Base-by-base conservation (phyloP, 768 basidiomycete genomes). In the Suillus discolor region DNA sequence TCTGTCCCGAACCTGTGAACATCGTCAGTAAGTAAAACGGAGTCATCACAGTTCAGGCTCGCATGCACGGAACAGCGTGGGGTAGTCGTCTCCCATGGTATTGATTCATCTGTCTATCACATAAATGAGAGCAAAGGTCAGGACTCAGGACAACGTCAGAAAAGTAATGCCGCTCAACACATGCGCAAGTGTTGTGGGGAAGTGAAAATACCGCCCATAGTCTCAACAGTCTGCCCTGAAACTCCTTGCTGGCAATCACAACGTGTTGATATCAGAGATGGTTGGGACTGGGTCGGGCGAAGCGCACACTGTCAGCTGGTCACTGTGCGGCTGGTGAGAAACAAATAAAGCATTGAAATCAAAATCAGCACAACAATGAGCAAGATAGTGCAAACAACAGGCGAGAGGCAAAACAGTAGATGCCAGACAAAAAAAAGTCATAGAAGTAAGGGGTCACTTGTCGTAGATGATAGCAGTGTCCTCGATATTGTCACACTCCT, bases 1-100 rank as follows among this genome's bases (percentile, higher is more conserved):
- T 98, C 83, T 89, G 86, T 82, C 97, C 96, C 85, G 96, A 98
- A 65, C 93, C 96, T 97, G 53, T 65, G 62, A 62, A 6, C 49
- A 71, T 67, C 63, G 60, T 67, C 61, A 66, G 64, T 42, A 64
- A 42, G 25, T 28, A 2, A 28, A 34, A 45, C 45, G 18, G 39
- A 55, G 31, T n/a, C 55, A 15, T 65, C 42, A 18, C 20, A 64
- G 5, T 59, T 55, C 45, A 12, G 41, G n/a, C 28, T 31, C 45
- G 15, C 51, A 49, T 68, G n/a, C 78, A 94, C 94, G 92, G 83
- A 95, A 89, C 80, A 92, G 78, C 72, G 89, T 92, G 25, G 94
- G 91, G 77, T 92, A 93, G 65, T 92, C 88, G 79, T 89, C 89
- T 71, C 85, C 83, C 91, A 93, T 94, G 39, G 41, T 51, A 59